Conservation (phyloP, 2,329 filamentous ascomycete genomes). For the Hirsutella minnesotensis region DNA sequence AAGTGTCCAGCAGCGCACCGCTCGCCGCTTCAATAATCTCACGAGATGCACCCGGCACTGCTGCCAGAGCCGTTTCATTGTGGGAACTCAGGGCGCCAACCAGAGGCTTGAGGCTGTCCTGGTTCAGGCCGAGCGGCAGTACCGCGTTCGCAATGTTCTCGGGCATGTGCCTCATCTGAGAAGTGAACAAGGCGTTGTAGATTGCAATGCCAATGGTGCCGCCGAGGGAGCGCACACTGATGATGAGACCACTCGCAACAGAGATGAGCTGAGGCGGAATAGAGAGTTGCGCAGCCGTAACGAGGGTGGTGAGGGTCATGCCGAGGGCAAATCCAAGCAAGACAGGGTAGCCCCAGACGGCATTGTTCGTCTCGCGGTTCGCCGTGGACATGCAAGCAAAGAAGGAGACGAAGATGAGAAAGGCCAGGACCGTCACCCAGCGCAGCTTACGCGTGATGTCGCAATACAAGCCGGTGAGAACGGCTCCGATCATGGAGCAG, state of each 20-base stretch:
- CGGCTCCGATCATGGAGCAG: conserved; percentile 17
- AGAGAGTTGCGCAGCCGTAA: conserved; percentile 23
- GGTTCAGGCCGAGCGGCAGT: conserved; percentile 15
- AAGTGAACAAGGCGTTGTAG: conserved; percentile 20
- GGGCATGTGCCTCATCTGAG: conserved; percentile 13
- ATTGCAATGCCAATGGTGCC: conserved; percentile 20
- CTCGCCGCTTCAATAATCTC: conserved; percentile 15
- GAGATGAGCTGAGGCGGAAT: conserved; percentile 23
- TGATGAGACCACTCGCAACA: conserved; percentile 23
- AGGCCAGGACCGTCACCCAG: conserved; percentile 12
- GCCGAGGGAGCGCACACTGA: conserved; percentile 19
- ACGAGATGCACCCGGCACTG: conserved; percentile 13
- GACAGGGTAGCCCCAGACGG: conserved; percentile 24
- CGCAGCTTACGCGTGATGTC: conserved; percentile 14
- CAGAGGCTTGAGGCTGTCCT: conserved; percentile 11
- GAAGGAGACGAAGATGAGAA: conserved; percentile 17
- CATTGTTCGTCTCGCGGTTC: conserved; percentile 4
- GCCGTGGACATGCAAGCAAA: conserved; percentile 23
- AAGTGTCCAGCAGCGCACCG: conserved; percentile 14
- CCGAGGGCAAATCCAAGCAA: conserved; percentile 22
- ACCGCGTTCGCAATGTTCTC: conserved; percentile 20
- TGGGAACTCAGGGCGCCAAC: conserved; percentile 14
- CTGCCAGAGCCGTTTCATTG: conserved; percentile 12
- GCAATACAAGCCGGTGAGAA: conserved; percentile 19
- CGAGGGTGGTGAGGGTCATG: conserved; percentile 20